phyloP scores from a whole-genome alignment of 2,329 filamentous ascomycete species.

The Xylariaceae sp. region DNA sequence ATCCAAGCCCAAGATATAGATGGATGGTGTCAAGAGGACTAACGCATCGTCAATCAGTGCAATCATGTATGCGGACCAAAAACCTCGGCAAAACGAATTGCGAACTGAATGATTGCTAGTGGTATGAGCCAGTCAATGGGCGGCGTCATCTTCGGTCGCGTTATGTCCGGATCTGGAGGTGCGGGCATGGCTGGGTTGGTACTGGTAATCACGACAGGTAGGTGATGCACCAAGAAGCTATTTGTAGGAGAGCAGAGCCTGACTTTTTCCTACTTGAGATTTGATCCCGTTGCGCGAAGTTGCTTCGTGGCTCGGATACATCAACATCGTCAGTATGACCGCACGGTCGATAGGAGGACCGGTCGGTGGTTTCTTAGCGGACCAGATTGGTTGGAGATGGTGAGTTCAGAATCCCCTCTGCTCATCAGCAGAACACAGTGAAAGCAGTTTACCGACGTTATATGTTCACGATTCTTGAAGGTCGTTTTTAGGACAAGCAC shows the following conservation, averaged over 20 bases:
- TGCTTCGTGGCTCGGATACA: constrained; percentile 48
- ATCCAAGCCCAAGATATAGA: not conserved
- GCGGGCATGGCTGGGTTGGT: constrained; percentile 48
- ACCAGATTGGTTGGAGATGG: constrained; percentile 63
- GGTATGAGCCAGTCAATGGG: constrained; percentile 43
- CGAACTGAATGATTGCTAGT: constrained; percentile 24
- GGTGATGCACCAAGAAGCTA: not conserved
- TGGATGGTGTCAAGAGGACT: not conserved
- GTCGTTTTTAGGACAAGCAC: constrained; percentile 55
- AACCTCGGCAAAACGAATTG: not conserved
- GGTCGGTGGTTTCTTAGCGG: constrained; percentile 55
- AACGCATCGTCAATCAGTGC: constrained; percentile 7
- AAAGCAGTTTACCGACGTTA: constrained; percentile 2
- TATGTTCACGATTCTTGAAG: constrained; percentile 22
- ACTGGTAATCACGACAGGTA: constrained; percentile 48
- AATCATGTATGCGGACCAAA: constrained; percentile 18
- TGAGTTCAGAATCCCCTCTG: constrained; percentile 26
- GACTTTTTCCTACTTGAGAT: constrained; percentile 31
- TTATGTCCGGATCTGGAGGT: constrained; percentile 48
- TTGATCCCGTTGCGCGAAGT: constrained; percentile 48
- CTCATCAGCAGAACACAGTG: no score
- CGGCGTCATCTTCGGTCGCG: constrained; percentile 46
- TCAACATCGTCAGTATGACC: constrained; percentile 48
- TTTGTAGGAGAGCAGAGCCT: not conserved
- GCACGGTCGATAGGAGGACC: constrained; percentile 50